Percentiles rank a stretch among this genome's conserved stretches.
These are phyloP conservation scores for Haematococcus sp. DNA, from an alignment of 139 green algal species.

Conservation along the genomic window DNA sequence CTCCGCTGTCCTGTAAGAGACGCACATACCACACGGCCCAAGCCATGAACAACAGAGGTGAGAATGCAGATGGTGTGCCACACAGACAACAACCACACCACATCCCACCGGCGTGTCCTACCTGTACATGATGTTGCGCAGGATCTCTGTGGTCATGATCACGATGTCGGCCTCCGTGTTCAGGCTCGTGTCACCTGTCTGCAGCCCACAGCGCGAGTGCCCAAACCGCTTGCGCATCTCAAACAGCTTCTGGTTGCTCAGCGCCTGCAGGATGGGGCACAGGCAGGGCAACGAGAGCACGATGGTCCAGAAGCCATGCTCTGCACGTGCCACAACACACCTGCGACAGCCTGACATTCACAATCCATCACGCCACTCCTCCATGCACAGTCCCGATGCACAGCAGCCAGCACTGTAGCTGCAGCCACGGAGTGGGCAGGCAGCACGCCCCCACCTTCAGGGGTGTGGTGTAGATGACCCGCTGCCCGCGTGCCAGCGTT, in stretches of 20 bases:
- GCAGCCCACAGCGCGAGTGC: constrained; percentile 44
- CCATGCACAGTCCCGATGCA: no score
- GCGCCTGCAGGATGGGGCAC: constrained; percentile 52
- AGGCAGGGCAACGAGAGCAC: constrained; percentile 3
- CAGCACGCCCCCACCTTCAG: constrained; percentile 55
- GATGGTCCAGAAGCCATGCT: not conserved
- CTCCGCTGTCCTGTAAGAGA: no score
- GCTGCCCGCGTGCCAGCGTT: constrained; percentile 67
- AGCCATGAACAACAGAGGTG: no score
- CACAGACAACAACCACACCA: no score
- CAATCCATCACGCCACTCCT: not conserved
- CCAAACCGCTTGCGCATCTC: constrained; percentile 81
- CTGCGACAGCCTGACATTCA: not conserved
- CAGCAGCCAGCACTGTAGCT: no score
- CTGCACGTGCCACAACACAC: not conserved
- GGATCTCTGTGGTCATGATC: constrained; percentile 98
- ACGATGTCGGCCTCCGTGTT: constrained; percentile 87
- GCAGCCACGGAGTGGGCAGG: no score
- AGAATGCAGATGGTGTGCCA: no score
- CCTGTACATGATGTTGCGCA: constrained; percentile 96
- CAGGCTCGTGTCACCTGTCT: constrained; percentile 91
- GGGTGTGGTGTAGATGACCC: constrained; percentile 90
- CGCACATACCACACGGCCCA: no score
- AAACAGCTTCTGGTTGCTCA: constrained; percentile 92
- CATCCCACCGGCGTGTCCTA: no score